phyloP scores from a whole-genome alignment of 2,329 filamentous ascomycete species.

The Exophiala bonariae region DNA sequence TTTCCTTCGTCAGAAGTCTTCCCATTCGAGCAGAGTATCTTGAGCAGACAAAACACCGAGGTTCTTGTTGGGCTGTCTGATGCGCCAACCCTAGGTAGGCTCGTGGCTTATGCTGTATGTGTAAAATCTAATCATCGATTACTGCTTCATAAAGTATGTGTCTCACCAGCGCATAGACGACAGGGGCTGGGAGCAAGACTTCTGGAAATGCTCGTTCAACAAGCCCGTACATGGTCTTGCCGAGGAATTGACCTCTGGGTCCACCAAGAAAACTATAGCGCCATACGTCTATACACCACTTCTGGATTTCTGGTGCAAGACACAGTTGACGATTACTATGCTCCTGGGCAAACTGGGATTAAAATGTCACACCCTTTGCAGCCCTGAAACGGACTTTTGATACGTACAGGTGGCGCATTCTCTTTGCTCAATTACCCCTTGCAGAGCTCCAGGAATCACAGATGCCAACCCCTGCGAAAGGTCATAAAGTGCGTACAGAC shows the following conservation, averaged over 20 bases:
- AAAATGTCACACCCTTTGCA: conserved; percentile 35
- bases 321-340: conserved; percentile 51
- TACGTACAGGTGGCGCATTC: conserved; percentile 14
- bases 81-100: conserved; percentile 5
- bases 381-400: conserved; percentile 2
- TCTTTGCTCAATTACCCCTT: conserved; percentile 16
- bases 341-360: conserved; percentile 47
- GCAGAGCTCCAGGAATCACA: conserved; percentile 15
- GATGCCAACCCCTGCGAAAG: conserved; percentile 19
- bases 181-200: conserved; percentile 49
- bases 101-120: conserved; percentile 49
- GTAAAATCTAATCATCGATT: conserved; percentile 45
- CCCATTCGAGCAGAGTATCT: conserved; percentile 40
- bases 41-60: conserved; percentile 18
- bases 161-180: conserved; percentile 46
- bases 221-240: conserved; percentile 48
- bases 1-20: conserved; percentile 55
- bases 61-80: conserved; percentile 16
- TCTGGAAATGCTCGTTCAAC: conserved; percentile 43
- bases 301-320: conserved; percentile 49
- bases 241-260: conserved; percentile 53
- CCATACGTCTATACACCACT: conserved; percentile 46
- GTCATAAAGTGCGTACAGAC: conserved; percentile 13
- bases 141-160: conserved; percentile 55
- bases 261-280: conserved; percentile 47